Evolutionary conservation across 1,139 yeast species (phyloP).

Genomic region (Magnusiomyces suaveolens): DNA sequence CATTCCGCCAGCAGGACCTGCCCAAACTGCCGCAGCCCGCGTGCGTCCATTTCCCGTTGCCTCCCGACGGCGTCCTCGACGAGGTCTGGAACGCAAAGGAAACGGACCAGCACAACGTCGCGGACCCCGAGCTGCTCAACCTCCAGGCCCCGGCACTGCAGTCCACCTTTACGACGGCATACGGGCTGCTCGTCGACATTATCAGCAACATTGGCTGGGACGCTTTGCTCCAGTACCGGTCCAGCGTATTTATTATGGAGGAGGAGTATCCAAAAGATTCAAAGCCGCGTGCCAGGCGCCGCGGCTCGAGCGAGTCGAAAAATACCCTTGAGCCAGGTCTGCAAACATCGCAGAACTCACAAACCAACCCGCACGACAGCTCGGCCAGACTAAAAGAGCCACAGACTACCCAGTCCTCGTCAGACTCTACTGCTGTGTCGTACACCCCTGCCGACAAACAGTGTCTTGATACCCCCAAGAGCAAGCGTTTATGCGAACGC

Average conservation of each 20-base stretch:
- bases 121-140: slow-evolving; percentile 32
- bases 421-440: background rate
- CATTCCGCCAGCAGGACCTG: slow-evolving; percentile 48
- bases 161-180: slow-evolving; percentile 72
- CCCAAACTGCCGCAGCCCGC: slow-evolving; percentile 54
- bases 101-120: slow-evolving; percentile 27
- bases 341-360: too few relatives aligned
- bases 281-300: slow-evolving; percentile 18
- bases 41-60: slow-evolving; percentile 64
- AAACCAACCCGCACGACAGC: too few relatives aligned
- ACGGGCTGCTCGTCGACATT: slow-evolving; percentile 64
- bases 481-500: slow-evolving; percentile 82
- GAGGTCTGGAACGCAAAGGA: slow-evolving; percentile 45
- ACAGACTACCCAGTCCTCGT: background rate
- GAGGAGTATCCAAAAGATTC: slow-evolving; percentile 53
- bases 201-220: slow-evolving; percentile 81
- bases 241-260: slow-evolving; percentile 89
- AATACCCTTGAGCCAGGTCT: background rate
- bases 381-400: too few relatives aligned
- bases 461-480: slow-evolving; percentile 35
- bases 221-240: slow-evolving; percentile 63
- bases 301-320: background rate
- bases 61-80: slow-evolving; percentile 57
- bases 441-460: slow-evolving; percentile 12
- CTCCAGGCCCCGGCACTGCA: slow-evolving; percentile 68